Percentiles rank a stretch among this genome's conserved stretches.
Evolutionary conservation across 352 stramenopile species (phyloP).

Genomic region (Phytophthora europaea): DNA sequence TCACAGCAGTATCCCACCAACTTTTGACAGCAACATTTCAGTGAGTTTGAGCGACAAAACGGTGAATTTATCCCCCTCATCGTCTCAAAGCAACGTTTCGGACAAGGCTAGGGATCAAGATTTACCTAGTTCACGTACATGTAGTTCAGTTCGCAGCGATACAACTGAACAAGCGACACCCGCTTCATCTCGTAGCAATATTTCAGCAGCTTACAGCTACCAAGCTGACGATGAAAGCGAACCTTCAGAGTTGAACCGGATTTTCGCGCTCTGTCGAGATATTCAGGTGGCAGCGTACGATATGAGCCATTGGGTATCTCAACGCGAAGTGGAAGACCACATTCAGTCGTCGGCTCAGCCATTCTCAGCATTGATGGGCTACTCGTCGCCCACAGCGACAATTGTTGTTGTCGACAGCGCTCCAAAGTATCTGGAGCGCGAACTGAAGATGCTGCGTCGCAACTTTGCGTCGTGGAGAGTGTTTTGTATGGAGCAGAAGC

Average conservation of each 20-base stretch:
- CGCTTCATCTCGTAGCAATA: conserved; percentile 3
- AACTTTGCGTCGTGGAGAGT: conserved; percentile 58
- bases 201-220: conserved; percentile 7
- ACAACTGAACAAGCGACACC: not conserved
- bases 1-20: not conserved
- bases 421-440: conserved; percentile 60
- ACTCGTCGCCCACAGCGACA: conserved; percentile 1
- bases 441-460: conserved; percentile 76
- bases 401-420: not conserved
- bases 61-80: not conserved
- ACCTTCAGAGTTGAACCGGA: conserved; percentile 29
- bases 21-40: not conserved
- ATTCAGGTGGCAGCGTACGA: conserved; percentile 62
- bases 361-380: conserved; percentile 16
- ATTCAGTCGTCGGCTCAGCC: conserved; percentile 26
- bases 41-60: not conserved
- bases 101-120: no score
- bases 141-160: not conserved
- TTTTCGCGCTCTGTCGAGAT: conserved; percentile 61
- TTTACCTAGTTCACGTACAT: not conserved
- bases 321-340: conserved; percentile 39
- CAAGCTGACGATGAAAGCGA: conserved; percentile 20
- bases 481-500: conserved; percentile 27
- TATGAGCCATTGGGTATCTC: conserved; percentile 46
- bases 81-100: not conserved